Evolutionary conservation across 306 rosid genomes (phyloP).

Genomic region (Vigna radiata): DNA sequence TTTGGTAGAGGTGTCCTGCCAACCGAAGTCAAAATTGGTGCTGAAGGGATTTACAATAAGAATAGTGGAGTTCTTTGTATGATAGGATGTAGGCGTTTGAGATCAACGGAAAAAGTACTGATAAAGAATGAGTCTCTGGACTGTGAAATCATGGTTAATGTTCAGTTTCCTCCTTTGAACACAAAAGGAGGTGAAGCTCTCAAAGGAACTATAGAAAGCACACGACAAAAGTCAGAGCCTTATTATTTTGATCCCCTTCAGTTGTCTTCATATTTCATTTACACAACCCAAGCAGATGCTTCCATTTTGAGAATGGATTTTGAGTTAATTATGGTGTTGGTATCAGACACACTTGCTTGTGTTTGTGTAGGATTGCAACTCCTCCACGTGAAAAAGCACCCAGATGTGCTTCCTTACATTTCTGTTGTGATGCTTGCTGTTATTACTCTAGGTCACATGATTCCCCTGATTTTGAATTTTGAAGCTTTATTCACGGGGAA

Average conservation of each 20-base stretch:
- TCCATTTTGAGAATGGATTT: slow-evolving; percentile 87
- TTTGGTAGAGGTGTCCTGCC: slow-evolving; percentile 45
- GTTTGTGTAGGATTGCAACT: slow-evolving; percentile 84
- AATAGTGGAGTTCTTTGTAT: slow-evolving; percentile 72
- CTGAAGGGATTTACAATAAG: slow-evolving; percentile 82
- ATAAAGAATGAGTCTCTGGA: slow-evolving; percentile 61
- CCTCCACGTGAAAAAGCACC: slow-evolving; percentile 68
- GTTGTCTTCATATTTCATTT: slow-evolving; percentile 64
- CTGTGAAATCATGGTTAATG: slow-evolving; percentile 66
- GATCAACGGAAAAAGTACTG: slow-evolving; percentile 47
- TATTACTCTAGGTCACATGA: slow-evolving; percentile 79
- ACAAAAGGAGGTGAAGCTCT: slow-evolving; percentile 52
- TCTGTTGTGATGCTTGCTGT: slow-evolving; percentile 73
- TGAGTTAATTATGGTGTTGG: slow-evolving; percentile 75
- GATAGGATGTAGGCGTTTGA: slow-evolving; percentile 72
- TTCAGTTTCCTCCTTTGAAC: slow-evolving; percentile 74
- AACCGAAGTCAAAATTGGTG: slow-evolving; percentile 58
- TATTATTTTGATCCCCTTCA: slow-evolving; percentile 66
- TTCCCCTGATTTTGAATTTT: slow-evolving; percentile 81
- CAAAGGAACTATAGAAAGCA: slow-evolving; percentile 79
- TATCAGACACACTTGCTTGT: slow-evolving; percentile 83
- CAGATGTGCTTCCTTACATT: slow-evolving; percentile 68
- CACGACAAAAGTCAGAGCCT: slow-evolving; percentile 64
- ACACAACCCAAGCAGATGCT: slow-evolving; percentile 63
- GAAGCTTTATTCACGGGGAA: slow-evolving; percentile 69